phyloP scores from a whole-genome alignment of 331 rosid species.

The Arachis monticola region DNA sequence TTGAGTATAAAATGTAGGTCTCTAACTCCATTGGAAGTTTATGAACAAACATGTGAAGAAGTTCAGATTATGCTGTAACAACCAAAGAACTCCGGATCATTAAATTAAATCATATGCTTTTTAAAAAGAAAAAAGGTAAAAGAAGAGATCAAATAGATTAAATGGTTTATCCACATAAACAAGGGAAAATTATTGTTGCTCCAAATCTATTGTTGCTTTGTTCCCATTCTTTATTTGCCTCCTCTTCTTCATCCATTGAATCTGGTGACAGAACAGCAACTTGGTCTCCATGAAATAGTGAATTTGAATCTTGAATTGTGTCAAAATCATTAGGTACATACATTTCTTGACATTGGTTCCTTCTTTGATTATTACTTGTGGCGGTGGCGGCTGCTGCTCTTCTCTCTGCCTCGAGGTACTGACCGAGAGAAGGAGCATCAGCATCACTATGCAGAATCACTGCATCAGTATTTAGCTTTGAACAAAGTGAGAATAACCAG shows the following conservation, averaged over 20 bases:
- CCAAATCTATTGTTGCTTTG: slow-evolving; percentile 45
- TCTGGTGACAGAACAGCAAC: slow-evolving; percentile 42
- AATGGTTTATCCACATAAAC: slow-evolving; percentile 50
- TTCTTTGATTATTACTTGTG: slow-evolving; percentile 37
- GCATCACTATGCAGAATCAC: slow-evolving; percentile 24
- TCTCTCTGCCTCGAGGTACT: slow-evolving; percentile 70
- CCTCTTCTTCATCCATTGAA: slow-evolving; percentile 38
- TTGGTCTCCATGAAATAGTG: slow-evolving; percentile 43
- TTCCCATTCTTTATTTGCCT: slow-evolving; percentile 44
- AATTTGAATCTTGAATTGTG: slow-evolving; percentile 38
- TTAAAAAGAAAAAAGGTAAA: not conserved
- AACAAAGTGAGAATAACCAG: slow-evolving; percentile 72
- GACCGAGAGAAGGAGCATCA: slow-evolving; percentile 67
- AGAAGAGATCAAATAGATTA: not conserved
- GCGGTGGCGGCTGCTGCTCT: slow-evolving; percentile 9
- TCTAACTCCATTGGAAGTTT: slow-evolving; percentile 20
- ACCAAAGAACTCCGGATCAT: slow-evolving; percentile 30
- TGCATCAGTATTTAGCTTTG: slow-evolving; percentile 65
- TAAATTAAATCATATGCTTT: not conserved
- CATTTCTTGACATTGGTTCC: slow-evolving; percentile 36
- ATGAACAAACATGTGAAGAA: slow-evolving; percentile 26
- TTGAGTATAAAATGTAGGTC: slow-evolving; percentile 5
- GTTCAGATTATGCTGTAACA: slow-evolving; percentile 14
- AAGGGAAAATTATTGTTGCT: slow-evolving; percentile 38
- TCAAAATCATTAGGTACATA: slow-evolving; percentile 42